These are phyloP conservation scores for Grigorovia humatica DNA, from an alignment of 805 yeast species.

Conservation along the genomic window DNA sequence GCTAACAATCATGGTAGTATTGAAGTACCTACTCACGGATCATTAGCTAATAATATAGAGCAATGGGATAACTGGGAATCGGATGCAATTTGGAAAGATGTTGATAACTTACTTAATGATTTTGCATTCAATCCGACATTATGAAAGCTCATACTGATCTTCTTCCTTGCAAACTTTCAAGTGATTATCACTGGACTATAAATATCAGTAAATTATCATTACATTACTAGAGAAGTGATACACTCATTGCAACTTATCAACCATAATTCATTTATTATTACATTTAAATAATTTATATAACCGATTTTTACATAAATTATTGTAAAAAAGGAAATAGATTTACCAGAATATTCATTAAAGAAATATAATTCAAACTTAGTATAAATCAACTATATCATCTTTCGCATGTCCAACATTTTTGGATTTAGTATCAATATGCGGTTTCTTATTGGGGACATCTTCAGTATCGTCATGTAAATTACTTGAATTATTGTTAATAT, in stretches of 20 bases:
- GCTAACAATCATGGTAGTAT: neutral
- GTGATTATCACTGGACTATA: too few species aligned
- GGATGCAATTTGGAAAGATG: conserved; percentile 57
- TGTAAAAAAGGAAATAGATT: too few species aligned
- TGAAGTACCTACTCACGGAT: neutral
- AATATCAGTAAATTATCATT: too few species aligned
- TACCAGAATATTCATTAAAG: neutral
- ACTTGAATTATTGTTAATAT: neutral
- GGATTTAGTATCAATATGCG: neutral
- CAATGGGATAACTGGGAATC: conserved; percentile 35
- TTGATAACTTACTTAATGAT: conserved; percentile 81
- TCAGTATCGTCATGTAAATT: neutral
- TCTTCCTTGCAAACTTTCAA: too few species aligned
- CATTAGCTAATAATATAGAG: conserved; percentile 27
- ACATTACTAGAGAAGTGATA: too few species aligned
- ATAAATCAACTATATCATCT: neutral
- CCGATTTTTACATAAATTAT: too few species aligned
- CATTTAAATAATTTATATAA: too few species aligned
- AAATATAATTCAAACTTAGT: too few species aligned
- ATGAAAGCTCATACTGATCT: neutral
- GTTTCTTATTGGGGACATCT: neutral
- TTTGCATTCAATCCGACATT: conserved; percentile 67
- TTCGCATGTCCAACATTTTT: neutral
- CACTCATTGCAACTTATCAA: too few species aligned
- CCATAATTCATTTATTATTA: too few species aligned